Evolutionary conservation across 2,329 filamentous ascomycete species (phyloP).

Genomic region (Periglandula ipomoeae): DNA sequence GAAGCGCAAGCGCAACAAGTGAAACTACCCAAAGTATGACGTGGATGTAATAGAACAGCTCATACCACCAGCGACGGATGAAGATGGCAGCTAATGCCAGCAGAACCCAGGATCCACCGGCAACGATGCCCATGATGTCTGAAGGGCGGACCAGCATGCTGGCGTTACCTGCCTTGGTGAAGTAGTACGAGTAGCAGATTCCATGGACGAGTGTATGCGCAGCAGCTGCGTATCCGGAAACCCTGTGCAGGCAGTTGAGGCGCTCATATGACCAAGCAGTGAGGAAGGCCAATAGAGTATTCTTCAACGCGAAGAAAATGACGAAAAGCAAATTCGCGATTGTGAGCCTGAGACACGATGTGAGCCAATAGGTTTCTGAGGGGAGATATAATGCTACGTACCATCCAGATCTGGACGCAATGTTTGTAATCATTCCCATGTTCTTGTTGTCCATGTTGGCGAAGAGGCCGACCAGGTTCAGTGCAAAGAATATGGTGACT

Average conservation of each 20-base stretch:
- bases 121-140: constrained; percentile 39
- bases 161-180: constrained; percentile 21
- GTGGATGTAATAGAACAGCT: constrained; percentile 46
- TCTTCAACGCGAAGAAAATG: constrained; percentile 47
- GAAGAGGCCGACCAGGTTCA: constrained; percentile 26
- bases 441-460: constrained; percentile 23
- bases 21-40: constrained; percentile 38
- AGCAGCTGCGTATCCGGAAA: constrained; percentile 41
- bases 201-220: constrained; percentile 36
- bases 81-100: constrained; percentile 32
- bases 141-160: constrained; percentile 24
- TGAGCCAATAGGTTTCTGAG: background rate
- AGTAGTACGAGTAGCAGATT: constrained; percentile 32
- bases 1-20: constrained; percentile 39
- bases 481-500: constrained; percentile 19
- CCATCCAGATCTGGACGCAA: constrained; percentile 31
- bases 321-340: constrained; percentile 40
- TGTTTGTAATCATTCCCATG: constrained; percentile 21
- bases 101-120: constrained; percentile 36
- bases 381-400: constrained; percentile 15
- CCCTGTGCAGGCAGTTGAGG: constrained; percentile 47
- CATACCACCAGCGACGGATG: constrained; percentile 41
- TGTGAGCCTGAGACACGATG: constrained; percentile 23
- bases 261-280: constrained; percentile 48
- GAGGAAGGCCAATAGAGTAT: constrained; percentile 46